Percentiles rank a stretch among this genome's conserved stretches.
Evolutionary conservation across 345 rosid genomes (phyloP).

Genomic region (Acer negundo): DNA sequence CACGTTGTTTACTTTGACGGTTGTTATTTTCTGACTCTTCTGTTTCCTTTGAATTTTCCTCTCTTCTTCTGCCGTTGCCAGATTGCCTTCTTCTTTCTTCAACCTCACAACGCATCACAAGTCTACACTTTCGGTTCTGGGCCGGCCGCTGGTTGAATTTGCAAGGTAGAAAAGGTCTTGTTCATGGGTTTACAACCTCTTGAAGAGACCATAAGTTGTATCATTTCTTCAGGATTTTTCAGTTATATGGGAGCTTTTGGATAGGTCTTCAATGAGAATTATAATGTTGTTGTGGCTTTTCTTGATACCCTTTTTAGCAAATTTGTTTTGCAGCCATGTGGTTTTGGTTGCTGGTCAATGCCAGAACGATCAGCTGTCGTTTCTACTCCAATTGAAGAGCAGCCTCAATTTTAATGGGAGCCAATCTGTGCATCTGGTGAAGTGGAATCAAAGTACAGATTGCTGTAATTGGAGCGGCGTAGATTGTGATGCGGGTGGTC

Average conservation of each 20-base stretch:
- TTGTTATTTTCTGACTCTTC: not conserved
- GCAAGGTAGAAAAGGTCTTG: conserved; percentile 1
- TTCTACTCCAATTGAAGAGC: conserved; percentile 9
- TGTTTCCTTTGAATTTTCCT: not conserved
- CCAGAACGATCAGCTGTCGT: conserved; percentile 10
- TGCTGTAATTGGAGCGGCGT: conserved; percentile 34
- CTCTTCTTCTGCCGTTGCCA: no score
- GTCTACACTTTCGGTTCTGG: not conserved
- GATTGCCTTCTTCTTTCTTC: not conserved
- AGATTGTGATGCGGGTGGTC: conserved; percentile 20
- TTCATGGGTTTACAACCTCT: not conserved
- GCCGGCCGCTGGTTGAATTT: not conserved
- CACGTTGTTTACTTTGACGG: conserved; percentile 1
- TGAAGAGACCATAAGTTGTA: not conserved
- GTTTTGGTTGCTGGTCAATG: conserved; percentile 28
- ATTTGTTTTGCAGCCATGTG: not conserved
- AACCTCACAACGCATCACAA: not conserved
- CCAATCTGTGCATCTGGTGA: not conserved
- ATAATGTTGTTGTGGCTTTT: conserved; percentile 12
- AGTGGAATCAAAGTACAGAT: conserved; percentile 18
- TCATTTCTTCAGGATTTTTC: not conserved
- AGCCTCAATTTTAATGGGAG: not conserved
- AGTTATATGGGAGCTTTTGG: conserved; percentile 1
- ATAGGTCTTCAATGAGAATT: conserved; percentile 11
- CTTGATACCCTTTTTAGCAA: not conserved